Conservation (phyloP, 345 rosid species). For the Reutealis trisperma region DNA sequence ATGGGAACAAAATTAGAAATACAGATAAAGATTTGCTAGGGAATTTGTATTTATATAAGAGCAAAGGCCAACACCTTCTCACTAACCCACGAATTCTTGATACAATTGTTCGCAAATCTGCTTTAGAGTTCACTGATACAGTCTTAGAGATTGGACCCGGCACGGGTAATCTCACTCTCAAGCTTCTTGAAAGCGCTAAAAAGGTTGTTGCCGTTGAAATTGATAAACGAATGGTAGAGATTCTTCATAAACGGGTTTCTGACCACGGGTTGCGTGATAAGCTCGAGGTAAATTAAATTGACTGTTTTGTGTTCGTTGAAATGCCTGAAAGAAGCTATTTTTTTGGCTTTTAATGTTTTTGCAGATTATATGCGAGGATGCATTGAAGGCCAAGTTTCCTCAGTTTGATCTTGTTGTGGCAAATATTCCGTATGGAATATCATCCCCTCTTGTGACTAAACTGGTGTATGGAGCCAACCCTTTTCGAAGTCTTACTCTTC, state of each 20-base stretch:
- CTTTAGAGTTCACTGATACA: conserved; percentile 52
- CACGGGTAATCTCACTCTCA: conserved; percentile 87
- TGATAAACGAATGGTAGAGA: conserved; percentile 76
- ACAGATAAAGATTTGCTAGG: conserved; percentile 12
- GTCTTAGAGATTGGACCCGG: conserved; percentile 92
- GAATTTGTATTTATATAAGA: conserved; percentile 52
- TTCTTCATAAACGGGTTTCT: conserved; percentile 55
- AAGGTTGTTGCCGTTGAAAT: conserved; percentile 73
- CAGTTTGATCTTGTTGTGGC: conserved; percentile 77
- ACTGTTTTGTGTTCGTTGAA: conserved; percentile 46
- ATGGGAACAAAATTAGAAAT: background rate
- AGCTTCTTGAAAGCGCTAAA: conserved; percentile 59
- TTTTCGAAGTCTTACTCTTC: conserved; percentile 75
- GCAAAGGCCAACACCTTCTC: conserved; percentile 94
- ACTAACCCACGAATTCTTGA: conserved; percentile 76
- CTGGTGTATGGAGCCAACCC: conserved; percentile 61
- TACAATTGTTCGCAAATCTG: conserved; percentile 60
- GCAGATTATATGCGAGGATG: conserved; percentile 77
- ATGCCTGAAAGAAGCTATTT: conserved; percentile 33
- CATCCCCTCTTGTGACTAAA: conserved; percentile 78
- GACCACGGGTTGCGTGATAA: conserved; percentile 41
- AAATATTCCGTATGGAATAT: conserved; percentile 81
- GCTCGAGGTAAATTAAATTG: conserved; percentile 51
- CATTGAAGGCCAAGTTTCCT: conserved; percentile 72
- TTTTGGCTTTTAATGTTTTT: conserved; percentile 7